Evolutionary conservation across 768 basidiomycete species (phyloP).

Genomic region (Phaeolepiota aurea): DNA sequence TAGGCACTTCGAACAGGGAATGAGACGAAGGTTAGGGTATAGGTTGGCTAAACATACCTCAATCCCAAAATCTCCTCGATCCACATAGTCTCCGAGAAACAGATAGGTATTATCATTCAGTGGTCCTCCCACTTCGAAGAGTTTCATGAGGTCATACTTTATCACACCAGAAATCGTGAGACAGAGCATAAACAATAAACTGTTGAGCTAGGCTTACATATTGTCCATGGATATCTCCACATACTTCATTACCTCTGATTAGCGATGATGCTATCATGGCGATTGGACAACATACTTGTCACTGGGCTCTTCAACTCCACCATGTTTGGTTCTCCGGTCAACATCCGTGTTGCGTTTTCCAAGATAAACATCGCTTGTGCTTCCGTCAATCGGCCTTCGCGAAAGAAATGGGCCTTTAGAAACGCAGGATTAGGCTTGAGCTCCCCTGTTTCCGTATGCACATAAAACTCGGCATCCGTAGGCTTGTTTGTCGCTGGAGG

Average conservation of each 20-base stretch:
- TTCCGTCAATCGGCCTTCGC: constrained; percentile 78
- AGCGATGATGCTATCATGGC: constrained; percentile 4
- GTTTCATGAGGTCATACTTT: constrained; percentile 96
- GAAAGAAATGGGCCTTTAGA: constrained; percentile 84
- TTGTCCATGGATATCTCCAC: constrained; percentile 97
- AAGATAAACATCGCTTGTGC: constrained; percentile 82
- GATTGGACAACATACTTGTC: constrained; percentile 55
- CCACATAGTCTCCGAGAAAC: constrained; percentile 96
- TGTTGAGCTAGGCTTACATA: constrained; percentile 45
- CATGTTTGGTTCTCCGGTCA: constrained; percentile 77
- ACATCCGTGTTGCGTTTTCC: constrained; percentile 52
- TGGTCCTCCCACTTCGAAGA: constrained; percentile 91
- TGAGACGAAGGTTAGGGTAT: not conserved
- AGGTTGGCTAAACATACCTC: constrained; percentile 26
- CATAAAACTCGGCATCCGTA: constrained; percentile 67
- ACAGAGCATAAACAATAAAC: not conserved
- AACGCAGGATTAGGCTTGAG: constrained; percentile 68
- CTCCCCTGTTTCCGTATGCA: constrained; percentile 38
- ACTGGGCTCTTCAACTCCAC: constrained; percentile 84
- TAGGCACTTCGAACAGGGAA: constrained; percentile 52
- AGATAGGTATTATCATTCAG: constrained; percentile 79
- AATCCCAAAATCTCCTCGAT: constrained; percentile 87
- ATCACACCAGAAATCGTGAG: constrained; percentile 3
- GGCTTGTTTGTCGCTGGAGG: constrained; percentile 58
- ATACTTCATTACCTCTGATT: constrained; percentile 42